These are phyloP conservation scores for Oryza longistaminata DNA, from an alignment of 176 grass and related monocot species.

Conservation along the genomic window DNA sequence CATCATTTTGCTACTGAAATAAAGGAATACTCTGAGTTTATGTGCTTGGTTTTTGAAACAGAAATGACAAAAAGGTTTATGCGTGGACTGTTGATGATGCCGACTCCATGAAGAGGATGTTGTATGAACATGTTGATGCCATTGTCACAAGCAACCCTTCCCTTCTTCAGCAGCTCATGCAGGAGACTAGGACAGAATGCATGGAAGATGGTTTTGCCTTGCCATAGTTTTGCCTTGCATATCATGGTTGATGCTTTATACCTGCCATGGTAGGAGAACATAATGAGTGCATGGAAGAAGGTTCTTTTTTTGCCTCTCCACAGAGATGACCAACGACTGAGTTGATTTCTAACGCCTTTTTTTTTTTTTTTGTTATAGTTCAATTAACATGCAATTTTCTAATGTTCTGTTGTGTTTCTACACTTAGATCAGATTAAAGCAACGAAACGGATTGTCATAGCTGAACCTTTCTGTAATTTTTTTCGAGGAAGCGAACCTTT, in stretches of 20 bases:
- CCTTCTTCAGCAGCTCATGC: constrained; percentile 69
- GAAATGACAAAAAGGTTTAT: constrained; percentile 73
- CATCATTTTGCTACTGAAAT: constrained; percentile 2
- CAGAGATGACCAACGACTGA: background rate
- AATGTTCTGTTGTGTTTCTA: background rate
- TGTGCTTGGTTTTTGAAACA: constrained; percentile 33
- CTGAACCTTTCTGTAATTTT: background rate
- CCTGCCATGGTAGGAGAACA: background rate
- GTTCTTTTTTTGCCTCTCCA: constrained; percentile 30
- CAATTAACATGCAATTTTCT: background rate
- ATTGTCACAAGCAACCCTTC: constrained; percentile 86
- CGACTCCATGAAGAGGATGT: constrained; percentile 73
- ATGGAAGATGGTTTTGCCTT: constrained; percentile 69
- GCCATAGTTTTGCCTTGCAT: constrained; percentile 34
- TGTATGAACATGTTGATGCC: constrained; percentile 73
- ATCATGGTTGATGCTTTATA: background rate
- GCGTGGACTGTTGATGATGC: constrained; percentile 90
- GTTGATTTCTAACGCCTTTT: background rate
- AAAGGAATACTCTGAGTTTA: background rate
- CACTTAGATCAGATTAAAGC: background rate
- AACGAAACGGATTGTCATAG: background rate
- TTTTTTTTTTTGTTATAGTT: background rate
- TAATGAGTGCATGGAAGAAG: constrained; percentile 38
- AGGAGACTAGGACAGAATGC: constrained; percentile 64
- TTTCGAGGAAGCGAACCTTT: background rate